These are phyloP conservation scores for Botrytis porri DNA, from an alignment of 2,329 filamentous ascomycete genomes.

Conservation along the genomic window DNA sequence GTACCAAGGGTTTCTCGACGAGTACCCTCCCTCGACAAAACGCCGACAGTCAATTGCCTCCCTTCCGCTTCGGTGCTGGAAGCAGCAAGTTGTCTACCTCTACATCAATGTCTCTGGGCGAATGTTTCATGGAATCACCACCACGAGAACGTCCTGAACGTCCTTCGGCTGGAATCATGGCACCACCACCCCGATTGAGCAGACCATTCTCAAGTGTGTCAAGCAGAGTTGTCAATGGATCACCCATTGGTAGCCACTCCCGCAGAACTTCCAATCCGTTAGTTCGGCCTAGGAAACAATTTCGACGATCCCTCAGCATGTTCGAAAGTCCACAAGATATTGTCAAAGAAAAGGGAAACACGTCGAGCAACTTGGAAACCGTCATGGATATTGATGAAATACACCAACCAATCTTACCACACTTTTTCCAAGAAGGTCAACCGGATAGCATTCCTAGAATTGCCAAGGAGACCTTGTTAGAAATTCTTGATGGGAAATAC, in stretches of 20 bases:
- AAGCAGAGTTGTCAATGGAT: slow-evolving; percentile 60
- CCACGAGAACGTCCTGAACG: slow-evolving; percentile 64
- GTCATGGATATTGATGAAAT: slow-evolving; percentile 82
- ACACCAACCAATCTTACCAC: slow-evolving; percentile 72
- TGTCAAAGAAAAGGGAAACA: slow-evolving; percentile 68
- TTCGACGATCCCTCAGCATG: slow-evolving; percentile 93
- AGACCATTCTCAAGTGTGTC: slow-evolving; percentile 61
- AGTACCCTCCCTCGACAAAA: slow-evolving; percentile 60
- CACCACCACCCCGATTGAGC: slow-evolving; percentile 58
- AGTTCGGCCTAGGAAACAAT: slow-evolving; percentile 78
- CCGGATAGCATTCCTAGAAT: slow-evolving; percentile 88
- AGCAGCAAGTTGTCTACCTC: slow-evolving; percentile 48
- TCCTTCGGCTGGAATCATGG: slow-evolving; percentile 52
- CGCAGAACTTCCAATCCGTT: slow-evolving; percentile 72
- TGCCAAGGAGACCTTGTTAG: slow-evolving; percentile 72
- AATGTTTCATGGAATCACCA: slow-evolving; percentile 77
- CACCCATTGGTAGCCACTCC: slow-evolving; percentile 67
- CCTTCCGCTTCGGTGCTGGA: slow-evolving; percentile 69
- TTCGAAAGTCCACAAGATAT: slow-evolving; percentile 90
- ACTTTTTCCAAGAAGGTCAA: slow-evolving; percentile 77
- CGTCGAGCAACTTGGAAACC: slow-evolving; percentile 61
- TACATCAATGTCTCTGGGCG: slow-evolving; percentile 67
- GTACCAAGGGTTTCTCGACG: slow-evolving; percentile 72
- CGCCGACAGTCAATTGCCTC: slow-evolving; percentile 63
- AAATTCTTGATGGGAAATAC: slow-evolving; percentile 85